A percentile compares a stretch with the other conserved stretches of the same genome.
Evolutionary conservation across 75 land plant genomes (phyloP).

Genomic region (Ceratopteris richardii): DNA sequence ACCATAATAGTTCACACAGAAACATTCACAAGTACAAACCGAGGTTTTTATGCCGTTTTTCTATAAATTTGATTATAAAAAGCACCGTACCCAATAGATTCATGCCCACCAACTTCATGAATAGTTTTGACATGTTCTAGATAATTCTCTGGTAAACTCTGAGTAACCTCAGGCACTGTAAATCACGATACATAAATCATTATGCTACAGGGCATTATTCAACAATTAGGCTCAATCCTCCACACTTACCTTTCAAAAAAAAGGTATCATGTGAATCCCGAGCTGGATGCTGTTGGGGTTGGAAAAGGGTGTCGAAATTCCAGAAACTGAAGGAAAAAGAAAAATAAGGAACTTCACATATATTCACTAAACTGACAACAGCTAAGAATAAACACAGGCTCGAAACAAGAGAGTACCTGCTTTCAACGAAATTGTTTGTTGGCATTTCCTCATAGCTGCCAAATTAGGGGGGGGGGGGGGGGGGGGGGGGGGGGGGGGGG

Average conservation of each 20-base stretch:
- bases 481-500: no score
- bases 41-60: no score
- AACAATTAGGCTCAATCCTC: background rate
- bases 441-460: slow-evolving; percentile 98
- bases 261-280: slow-evolving; percentile 99
- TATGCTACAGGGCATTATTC: background rate
- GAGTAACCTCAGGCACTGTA: slow-evolving; percentile 77
- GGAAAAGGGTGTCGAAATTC: slow-evolving; percentile 96
- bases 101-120: slow-evolving; percentile 93
- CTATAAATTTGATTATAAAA: no score
- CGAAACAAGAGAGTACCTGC: slow-evolving; percentile 55
- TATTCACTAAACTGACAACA: no score
- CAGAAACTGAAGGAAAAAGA: slow-evolving; percentile 58
- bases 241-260: slow-evolving; percentile 72
- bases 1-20: no score
- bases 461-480: slow-evolving; percentile 1
- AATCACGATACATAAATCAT: background rate
- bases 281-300: slow-evolving; percentile 98
- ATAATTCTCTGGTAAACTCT: slow-evolving; percentile 80
- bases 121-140: slow-evolving; percentile 67
- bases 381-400: background rate
- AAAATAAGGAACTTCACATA: background rate
- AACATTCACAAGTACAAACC: no score
- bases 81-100: slow-evolving; percentile 87
- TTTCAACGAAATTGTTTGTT: slow-evolving; percentile 89